Evolutionary conservation across 495 filamentous ascomycete genomes (phyloP).

Genomic region (Penicillium canariense): DNA sequence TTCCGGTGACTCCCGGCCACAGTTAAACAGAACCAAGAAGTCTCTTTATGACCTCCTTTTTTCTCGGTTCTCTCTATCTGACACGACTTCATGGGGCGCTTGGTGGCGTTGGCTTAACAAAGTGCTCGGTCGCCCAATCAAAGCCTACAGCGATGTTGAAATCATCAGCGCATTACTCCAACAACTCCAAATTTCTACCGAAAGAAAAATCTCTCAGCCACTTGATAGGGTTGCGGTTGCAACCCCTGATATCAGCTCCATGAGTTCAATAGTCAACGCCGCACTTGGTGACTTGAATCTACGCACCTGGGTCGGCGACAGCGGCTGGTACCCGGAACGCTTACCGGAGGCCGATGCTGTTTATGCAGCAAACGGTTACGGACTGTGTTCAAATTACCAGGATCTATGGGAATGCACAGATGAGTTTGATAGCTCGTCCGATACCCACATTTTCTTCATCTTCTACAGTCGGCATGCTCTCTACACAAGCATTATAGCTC

Average conservation of each 20-base stretch:
- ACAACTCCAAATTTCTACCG: slow-evolving; percentile 9
- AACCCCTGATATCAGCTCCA: slow-evolving; percentile 8
- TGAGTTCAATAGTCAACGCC: slow-evolving; percentile 10
- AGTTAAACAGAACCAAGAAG: not conserved
- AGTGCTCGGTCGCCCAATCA: not conserved
- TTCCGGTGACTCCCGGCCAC: not conserved
- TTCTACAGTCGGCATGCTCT: slow-evolving; percentile 12
- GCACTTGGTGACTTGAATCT: slow-evolving; percentile 8
- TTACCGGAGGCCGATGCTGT: slow-evolving; percentile 14
- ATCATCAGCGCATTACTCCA: slow-evolving; percentile 15
- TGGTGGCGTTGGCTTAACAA: slow-evolving; percentile 10
- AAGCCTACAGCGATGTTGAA: slow-evolving; percentile 5
- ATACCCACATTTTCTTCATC: not conserved
- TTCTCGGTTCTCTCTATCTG: not conserved
- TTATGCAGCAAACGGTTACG: slow-evolving; percentile 9
- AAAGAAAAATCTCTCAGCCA: slow-evolving; percentile 5
- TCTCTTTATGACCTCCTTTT: not conserved
- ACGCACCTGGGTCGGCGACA: slow-evolving; percentile 13
- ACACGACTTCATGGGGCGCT: slow-evolving; percentile 5
- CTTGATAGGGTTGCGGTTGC: slow-evolving; percentile 17
- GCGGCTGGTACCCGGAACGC: slow-evolving; percentile 3
- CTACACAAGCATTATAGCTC: slow-evolving; percentile 11
- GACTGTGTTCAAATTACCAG: slow-evolving; percentile 10
- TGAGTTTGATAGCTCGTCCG: not conserved
- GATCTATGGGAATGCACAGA: slow-evolving; percentile 11